Evolutionary conservation across 371 early-diverging fungal genomes (phyloP), one percentile per base, ranked within the genome.

Genomic region (Haplosporangium sp.): DNA sequence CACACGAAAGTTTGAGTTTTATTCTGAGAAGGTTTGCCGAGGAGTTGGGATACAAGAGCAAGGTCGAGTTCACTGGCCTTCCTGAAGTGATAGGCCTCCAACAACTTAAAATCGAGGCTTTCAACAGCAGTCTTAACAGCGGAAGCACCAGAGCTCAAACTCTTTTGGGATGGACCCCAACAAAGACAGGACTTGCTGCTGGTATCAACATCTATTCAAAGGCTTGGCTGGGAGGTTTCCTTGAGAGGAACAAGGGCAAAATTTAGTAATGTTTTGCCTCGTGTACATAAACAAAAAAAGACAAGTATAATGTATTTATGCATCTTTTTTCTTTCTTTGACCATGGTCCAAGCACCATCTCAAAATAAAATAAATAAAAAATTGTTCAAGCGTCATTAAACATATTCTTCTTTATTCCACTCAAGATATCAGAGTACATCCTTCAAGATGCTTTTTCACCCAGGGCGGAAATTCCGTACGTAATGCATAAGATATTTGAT

Each of bases 131-230:
- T 2, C 11, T 59, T n/a, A 40, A 52, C n/a, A 13, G 20, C 3
- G 39, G n/a, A 13, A 59, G 53, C 37, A 67, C 74, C 8, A 19
- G 74, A 0, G 74, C 68, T 1, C 39, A 27, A 37, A 10, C 60
- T 20, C n/a, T 73, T 3, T 37, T 73, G 35, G 74, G 59, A 20
- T 73, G 74, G 68, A 58, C 13, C 20, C 74, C 68, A 6, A 63
- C 55, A 38, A 73, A 63, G 74, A 60, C 45, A 17, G 74, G 74
- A 37, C 17, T 64, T 38, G 68, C 64, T 0, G 63, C 57, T 1
- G 74, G 64, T 8, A 50, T 63, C 3, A 34, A 63, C 2, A 50
- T 68, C 53, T 73, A 73, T 59, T 63, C 64, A 11, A 20, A 50
- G 3, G 13, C 74, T 0, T 73, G 74, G 74, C 13, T 59, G 11